Evolutionary conservation across 2,329 filamentous ascomycete species (phyloP).

Genomic region (Cercospora canescens): DNA sequence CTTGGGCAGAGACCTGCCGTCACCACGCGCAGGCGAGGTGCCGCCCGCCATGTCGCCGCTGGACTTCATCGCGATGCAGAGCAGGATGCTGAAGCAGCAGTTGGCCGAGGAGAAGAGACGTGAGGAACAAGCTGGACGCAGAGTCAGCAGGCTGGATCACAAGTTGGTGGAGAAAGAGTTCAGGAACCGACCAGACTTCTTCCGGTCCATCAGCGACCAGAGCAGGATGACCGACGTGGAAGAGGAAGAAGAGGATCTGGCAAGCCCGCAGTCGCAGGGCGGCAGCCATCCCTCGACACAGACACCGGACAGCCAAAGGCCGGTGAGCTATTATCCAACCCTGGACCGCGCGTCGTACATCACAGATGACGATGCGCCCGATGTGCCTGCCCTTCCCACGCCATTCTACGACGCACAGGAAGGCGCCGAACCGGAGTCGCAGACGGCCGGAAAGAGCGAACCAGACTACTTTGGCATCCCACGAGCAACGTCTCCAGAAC

Average conservation of each 20-base stretch:
- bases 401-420: slow-evolving; percentile 31
- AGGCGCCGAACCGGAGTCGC: slow-evolving; percentile 10
- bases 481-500: slow-evolving; percentile 47
- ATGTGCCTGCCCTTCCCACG: slow-evolving; percentile 21
- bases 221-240: slow-evolving; percentile 38
- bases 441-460: slow-evolving; percentile 3
- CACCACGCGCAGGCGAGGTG: slow-evolving; percentile 56
- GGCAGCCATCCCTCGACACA: slow-evolving; percentile 12
- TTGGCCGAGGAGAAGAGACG: slow-evolving; percentile 68
- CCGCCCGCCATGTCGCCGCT: slow-evolving; percentile 91
- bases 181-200: slow-evolving; percentile 75
- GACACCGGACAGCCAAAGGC: slow-evolving; percentile 36
- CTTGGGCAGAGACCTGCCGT: slow-evolving; percentile 44
- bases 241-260: slow-evolving; percentile 51
- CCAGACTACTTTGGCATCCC: slow-evolving; percentile 49
- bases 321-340: slow-evolving; percentile 37
- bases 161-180: slow-evolving; percentile 81
- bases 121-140: slow-evolving; percentile 68
- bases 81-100: slow-evolving; percentile 66
- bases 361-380: slow-evolving; percentile 16
- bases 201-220: slow-evolving; percentile 67
- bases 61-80: slow-evolving; percentile 92
- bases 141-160: slow-evolving; percentile 83
- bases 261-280: slow-evolving; percentile 28
- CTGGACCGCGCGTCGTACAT: slow-evolving; percentile 28